Base-by-base conservation (phyloP, 2,329 filamentous ascomycete species). In the Colletotrichum chrysophilum region DNA sequence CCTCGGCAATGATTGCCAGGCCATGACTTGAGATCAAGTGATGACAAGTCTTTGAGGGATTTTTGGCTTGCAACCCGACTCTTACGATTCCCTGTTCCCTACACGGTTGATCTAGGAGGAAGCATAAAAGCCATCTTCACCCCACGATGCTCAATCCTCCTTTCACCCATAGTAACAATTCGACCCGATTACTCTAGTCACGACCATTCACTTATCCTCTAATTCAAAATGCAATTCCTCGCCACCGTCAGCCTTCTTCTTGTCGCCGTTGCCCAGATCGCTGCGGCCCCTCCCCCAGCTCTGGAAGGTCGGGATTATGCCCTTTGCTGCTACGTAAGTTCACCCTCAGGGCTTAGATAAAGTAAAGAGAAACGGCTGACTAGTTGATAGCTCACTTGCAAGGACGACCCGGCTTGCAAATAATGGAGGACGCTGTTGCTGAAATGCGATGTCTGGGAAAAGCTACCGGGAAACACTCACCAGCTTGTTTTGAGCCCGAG, bases 391-490 rank as follows among this genome's bases (percentile, higher is more conserved):
- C 38, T 43, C 38, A 43, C 38, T 12, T 43, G 38, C 38, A 43
- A 43, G 38, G 38, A 43, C 38, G 38, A 43, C 2, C 38, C 38
- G 9, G 38, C 38, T 18, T 43, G 18, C 38, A 43, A 43, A 43
- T 43, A n/a, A 43, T n/a, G 18, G 38, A n/a, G 38, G 9, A n/a
- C 38, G 38, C 18, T 43, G 0, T 43, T n/a, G 38, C 0, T n/a
- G 8, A 43, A 1, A 0, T n/a, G 38, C 2, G 38, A 43, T 0
- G 38, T 43, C 18, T 43, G 38, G 18, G 38, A n/a, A 43, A 0
- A n/a, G 9, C 38, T 43, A 43, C 2, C 18, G 9, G 38, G 9
- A n/a, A n/a, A 43, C 9, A n/a, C 38, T n/a, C 38, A 43, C 9
- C 38, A 43, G 38, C 5, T 6, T 6, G 38, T 0, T 43, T n/a